These are phyloP conservation scores for Ophiocordyceps unilateralis DNA, from an alignment of 2,329 filamentous ascomycete species.

Conservation along the genomic window DNA sequence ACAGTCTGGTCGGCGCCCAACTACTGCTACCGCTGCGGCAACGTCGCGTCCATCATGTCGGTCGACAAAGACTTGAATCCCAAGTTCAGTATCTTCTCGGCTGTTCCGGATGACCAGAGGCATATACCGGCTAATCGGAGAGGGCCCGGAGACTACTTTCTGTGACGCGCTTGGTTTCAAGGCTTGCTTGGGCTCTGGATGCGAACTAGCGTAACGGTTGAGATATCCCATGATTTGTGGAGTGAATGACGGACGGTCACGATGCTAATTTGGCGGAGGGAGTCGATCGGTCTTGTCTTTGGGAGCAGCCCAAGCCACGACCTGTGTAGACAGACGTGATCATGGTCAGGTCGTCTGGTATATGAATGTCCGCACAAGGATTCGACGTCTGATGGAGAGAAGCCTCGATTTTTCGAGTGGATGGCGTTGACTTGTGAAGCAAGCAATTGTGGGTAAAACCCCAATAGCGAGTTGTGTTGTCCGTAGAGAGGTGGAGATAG, in stretches of 20 bases:
- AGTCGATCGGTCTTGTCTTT: slow-evolving; percentile 1
- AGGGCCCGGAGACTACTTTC: slow-evolving; percentile 54
- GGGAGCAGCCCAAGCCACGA: neutral
- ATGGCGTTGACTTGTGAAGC: no score
- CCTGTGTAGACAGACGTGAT: no score
- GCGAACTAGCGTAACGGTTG: slow-evolving; percentile 23
- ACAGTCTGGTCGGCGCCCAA: slow-evolving; percentile 44
- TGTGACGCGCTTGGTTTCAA: slow-evolving; percentile 23
- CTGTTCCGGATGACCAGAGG: slow-evolving; percentile 71
- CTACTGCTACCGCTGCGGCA: slow-evolving; percentile 98
- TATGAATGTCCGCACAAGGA: no score
- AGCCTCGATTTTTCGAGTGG: no score
- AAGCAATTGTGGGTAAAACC: no score
- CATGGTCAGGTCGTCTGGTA: no score
- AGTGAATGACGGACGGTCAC: slow-evolving; percentile 10
- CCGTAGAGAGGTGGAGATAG: no score
- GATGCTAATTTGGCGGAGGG: neutral
- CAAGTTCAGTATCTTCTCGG: slow-evolving; percentile 87
- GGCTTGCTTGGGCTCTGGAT: slow-evolving; percentile 16
- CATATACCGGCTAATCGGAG: slow-evolving; percentile 58
- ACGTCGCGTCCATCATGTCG: slow-evolving; percentile 99
- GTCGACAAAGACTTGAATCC: slow-evolving; percentile 99
- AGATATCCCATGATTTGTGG: slow-evolving; percentile 22
- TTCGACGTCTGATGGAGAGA: no score
- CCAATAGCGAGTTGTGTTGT: no score